Evolutionary conservation across 1,139 yeast genomes (phyloP).

Genomic region (Geotrichum aggregatum): DNA sequence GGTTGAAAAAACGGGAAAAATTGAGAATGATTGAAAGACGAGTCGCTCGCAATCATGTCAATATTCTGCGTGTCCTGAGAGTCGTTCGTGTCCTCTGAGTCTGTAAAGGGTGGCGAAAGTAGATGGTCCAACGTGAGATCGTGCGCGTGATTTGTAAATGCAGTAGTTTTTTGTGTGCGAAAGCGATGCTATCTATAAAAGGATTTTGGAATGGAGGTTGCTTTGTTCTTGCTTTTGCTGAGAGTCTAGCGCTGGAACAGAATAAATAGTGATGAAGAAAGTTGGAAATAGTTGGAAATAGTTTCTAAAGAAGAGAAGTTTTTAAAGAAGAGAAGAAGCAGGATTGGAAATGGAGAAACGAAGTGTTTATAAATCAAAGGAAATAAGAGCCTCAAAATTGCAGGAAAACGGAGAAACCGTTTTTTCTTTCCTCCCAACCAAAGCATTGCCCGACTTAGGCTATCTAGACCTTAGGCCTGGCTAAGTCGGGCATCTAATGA

Average conservation of each 20-base stretch:
- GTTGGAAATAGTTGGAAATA: not conserved
- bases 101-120: not conserved
- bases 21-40: not conserved
- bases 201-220: too few species aligned
- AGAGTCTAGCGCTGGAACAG: too few species aligned
- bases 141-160: not conserved
- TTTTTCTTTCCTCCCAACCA: not conserved
- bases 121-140: slow-evolving; percentile 1
- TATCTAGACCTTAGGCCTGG: not conserved
- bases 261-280: not conserved
- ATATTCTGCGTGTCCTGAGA: not conserved
- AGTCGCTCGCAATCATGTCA: not conserved
- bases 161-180: too few species aligned
- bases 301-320: not conserved
- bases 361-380: not conserved
- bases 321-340: not conserved
- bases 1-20: not conserved
- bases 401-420: not conserved
- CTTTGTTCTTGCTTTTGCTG: too few species aligned
- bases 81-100: not conserved
- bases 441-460: not conserved
- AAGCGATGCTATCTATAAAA: too few species aligned
- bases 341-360: not conserved
- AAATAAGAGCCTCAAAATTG: not conserved
- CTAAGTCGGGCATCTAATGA: not conserved